Base-by-base conservation (phyloP, 768 basidiomycete species). In the Leucosporidium creatinivorum region DNA sequence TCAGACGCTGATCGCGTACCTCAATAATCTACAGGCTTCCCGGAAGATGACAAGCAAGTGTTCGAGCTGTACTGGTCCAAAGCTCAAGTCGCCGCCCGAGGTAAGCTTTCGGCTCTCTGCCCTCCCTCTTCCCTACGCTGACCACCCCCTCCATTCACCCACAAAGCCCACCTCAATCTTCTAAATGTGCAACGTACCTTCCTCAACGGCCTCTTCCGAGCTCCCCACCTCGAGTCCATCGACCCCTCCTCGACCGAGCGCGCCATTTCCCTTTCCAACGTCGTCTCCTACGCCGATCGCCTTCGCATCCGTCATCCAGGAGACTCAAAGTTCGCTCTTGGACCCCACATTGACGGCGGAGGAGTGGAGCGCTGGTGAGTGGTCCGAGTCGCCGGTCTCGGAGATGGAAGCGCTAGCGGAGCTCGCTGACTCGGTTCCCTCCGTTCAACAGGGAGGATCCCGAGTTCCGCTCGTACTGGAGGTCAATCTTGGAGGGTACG, bases 221-320 rank as follows among this genome's bases (percentile, higher is more conserved):
- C 50, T 13, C 50, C 55, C 31, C 55, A 56, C 30, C 55, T 25
- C 25, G 19, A 31, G 18, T 26, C 25, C n/a, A 30, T 28, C 30
- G 31, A 28, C 55, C 19, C n/a, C 30, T 23, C 55, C 7, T 28
- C 30, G 55, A 56, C 55, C 30, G 55, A 26, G 25, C 55, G 18
- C 55, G 50, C 50, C 50, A 51, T 51, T 13, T 51, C 50, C 23
- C 50, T 51, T 13, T 25, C n/a, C 18, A 55, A 25, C 28, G 25
- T 30, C n/a, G 77, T 90, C n/a, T 84, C 85, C 1, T 91, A 91
- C 77, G 87, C 85, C 66, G 89, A 91, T 77, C 82, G 89, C 9
- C 78, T 90, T 17, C 82, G 88, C 3, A 87, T 89, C 57, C 83
- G 89, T 8, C 82, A 81, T 33, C 87, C 88, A 0, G 89, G 89